Evolutionary conservation across 805 yeast species (phyloP).

Genomic region (Ogataea siamensis): DNA sequence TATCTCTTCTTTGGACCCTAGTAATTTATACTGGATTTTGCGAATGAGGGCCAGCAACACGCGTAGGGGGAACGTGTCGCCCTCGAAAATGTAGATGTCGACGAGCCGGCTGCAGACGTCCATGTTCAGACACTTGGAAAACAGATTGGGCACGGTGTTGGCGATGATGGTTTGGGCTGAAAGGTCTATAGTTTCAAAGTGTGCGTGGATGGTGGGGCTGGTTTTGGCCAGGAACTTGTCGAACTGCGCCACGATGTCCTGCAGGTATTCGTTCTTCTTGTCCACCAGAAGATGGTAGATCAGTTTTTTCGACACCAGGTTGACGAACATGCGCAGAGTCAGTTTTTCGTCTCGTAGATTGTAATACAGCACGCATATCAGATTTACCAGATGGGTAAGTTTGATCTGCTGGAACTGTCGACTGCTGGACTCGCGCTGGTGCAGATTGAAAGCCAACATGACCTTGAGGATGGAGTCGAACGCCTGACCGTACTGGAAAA

Average conservation of each 20-base stretch:
- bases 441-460: slow-evolving; percentile 22
- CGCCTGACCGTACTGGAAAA: slow-evolving; percentile 31
- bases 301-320: slow-evolving; percentile 29
- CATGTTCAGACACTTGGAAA: slow-evolving; percentile 44
- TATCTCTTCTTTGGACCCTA: slow-evolving; percentile 50
- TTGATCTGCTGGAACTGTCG: slow-evolving; percentile 13
- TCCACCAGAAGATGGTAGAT: slow-evolving; percentile 22
- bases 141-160: slow-evolving; percentile 43
- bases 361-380: slow-evolving; percentile 29
- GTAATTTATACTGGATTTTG: slow-evolving; percentile 48
- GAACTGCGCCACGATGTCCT: slow-evolving; percentile 45
- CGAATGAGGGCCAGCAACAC: slow-evolving; percentile 52
- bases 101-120: slow-evolving; percentile 49
- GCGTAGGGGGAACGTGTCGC: slow-evolving; percentile 53
- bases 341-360: slow-evolving; percentile 24
- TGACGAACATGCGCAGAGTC: slow-evolving; percentile 28
- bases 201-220: slow-evolving; percentile 45
- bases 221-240: slow-evolving; percentile 44
- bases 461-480: slow-evolving; percentile 31
- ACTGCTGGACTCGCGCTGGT: slow-evolving; percentile 13
- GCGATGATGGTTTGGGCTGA: slow-evolving; percentile 42
- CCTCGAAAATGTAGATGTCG: slow-evolving; percentile 62
- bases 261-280: slow-evolving; percentile 26
- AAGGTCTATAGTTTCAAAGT: slow-evolving; percentile 45
- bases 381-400: slow-evolving; percentile 19